Evolutionary conservation across 768 basidiomycete genomes (phyloP).

Genomic region (Lactifluus subvellereus): DNA sequence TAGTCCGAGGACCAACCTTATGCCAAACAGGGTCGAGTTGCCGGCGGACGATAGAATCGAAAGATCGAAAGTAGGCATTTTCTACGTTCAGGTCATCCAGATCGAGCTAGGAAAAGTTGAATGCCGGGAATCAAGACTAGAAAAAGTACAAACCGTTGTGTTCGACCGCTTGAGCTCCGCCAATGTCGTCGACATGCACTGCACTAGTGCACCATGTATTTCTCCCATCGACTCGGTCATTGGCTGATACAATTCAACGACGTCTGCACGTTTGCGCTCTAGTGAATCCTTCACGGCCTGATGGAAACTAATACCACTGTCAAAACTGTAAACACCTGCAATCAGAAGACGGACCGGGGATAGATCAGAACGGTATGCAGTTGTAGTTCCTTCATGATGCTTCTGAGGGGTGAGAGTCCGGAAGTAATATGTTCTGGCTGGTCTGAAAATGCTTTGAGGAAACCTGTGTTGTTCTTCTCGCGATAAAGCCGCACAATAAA

Average conservation of each 20-base stretch:
- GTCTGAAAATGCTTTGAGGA: conserved; percentile 95
- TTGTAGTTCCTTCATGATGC: conserved; percentile 89
- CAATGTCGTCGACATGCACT: conserved; percentile 89
- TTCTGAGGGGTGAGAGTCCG: conserved; percentile 86
- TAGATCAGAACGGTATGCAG: conserved; percentile 86
- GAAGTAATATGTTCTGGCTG: conserved; percentile 93
- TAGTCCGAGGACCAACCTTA: conserved; percentile 88
- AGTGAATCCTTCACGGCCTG: conserved; percentile 79
- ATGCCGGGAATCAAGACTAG: background rate
- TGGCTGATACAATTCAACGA: conserved; percentile 83
- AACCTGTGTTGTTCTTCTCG: conserved; percentile 83
- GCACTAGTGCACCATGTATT: conserved; percentile 86
- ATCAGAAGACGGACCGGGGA: conserved; percentile 57
- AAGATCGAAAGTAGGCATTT: conserved; percentile 90
- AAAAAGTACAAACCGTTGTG: conserved; percentile 43
- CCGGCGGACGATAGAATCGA: conserved; percentile 80
- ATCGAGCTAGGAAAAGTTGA: conserved; percentile 59
- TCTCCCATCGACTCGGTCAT: conserved; percentile 85
- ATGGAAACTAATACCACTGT: conserved; percentile 61
- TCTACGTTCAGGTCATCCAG: conserved; percentile 90
- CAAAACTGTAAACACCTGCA: conserved; percentile 9
- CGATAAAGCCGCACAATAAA: conserved; percentile 91
- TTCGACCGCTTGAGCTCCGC: conserved; percentile 87
- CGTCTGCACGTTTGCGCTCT: conserved; percentile 80
- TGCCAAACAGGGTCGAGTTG: conserved; percentile 96